Evolutionary conservation across 1,139 yeast genomes (phyloP), one percentile per base, ranked within the genome.

Genomic region (Oligophagozyma castellii): DNA sequence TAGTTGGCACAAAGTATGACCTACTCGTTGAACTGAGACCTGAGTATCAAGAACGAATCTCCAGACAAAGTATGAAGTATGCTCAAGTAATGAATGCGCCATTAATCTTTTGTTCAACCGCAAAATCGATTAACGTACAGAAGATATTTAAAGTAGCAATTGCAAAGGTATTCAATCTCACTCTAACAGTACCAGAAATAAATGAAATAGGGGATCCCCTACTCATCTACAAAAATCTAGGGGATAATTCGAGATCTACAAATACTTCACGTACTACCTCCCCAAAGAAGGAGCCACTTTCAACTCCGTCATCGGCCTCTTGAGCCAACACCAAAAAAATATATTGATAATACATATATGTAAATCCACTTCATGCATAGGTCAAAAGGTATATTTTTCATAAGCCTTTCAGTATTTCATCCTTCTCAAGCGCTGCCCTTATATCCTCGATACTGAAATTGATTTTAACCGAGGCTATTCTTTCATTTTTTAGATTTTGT

Each of bases 1-100:
- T 89, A 28, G 78, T 89, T 2, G 99, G 99, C 4, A 89, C 99
- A 1, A 89, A 89, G 51, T 89, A 80, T 53, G 98, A 89, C 52
- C 63, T 77, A 39, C 86, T 89, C 53, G 73, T 81, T 20, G 89
- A 79, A 43, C 58, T 81, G 49, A 72, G 92, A 29, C 70, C 67
- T 25, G 78, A 73, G 33, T 93, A 86, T 44, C 96, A 89, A 52
- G 69, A 72, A 34, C 93, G 81, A 47, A 70, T 89, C 29, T 81
- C 95, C 5, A 73, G 69, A 36, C 86, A 78, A 48, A 93, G 95
- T 5, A 73, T 78, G 55, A 72, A 76, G 48, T 89, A 80, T 52
- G 95, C 96, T 12, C 67, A 63, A 42, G 94, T 93, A 24, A 86
- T 89, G 95, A 75, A 74, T 45, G 81, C 95, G 1, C 84, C 93